These are phyloP conservation scores for Gymnopus androsaceus DNA, from an alignment of 1,284 basidiomycete genomes.

Conservation along the genomic window DNA sequence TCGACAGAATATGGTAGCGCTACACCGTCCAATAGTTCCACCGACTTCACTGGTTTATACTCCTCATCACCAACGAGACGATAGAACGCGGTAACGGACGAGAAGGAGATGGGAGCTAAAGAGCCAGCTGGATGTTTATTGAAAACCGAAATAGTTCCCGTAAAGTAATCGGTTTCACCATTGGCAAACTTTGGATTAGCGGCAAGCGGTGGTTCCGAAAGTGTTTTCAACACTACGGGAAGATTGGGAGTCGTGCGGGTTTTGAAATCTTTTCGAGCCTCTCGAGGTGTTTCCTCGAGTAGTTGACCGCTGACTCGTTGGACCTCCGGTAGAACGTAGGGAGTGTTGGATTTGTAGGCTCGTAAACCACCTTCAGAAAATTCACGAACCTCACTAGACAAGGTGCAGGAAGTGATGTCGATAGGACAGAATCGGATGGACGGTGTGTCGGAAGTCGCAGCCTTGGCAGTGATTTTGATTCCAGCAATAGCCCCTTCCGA, in stretches of 20 bases:
- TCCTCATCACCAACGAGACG: slow-evolving; percentile 33
- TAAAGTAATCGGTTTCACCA: slow-evolving; percentile 26
- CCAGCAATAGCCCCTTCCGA: slow-evolving; percentile 25
- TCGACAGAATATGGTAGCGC: slow-evolving; percentile 34
- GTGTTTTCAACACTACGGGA: slow-evolving; percentile 31
- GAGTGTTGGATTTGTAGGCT: slow-evolving; percentile 29
- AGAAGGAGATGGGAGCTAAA: slow-evolving; percentile 31
- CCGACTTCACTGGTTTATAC: slow-evolving; percentile 29
- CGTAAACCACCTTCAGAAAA: slow-evolving; percentile 37
- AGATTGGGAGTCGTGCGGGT: slow-evolving; percentile 29
- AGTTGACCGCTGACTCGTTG: slow-evolving; percentile 31
- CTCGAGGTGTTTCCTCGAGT: slow-evolving; percentile 26
- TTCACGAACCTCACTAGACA: slow-evolving; percentile 26
- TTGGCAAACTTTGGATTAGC: slow-evolving; percentile 29
- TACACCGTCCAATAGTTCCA: slow-evolving; percentile 26
- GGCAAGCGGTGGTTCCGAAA: slow-evolving; percentile 31
- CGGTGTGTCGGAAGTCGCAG: slow-evolving; percentile 32
- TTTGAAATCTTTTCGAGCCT: slow-evolving; percentile 36
- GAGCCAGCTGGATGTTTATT: slow-evolving; percentile 32
- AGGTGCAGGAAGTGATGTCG: slow-evolving; percentile 32
- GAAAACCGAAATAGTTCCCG: slow-evolving; percentile 31
- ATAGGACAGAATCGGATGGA: slow-evolving; percentile 35
- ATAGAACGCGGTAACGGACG: slow-evolving; percentile 31
- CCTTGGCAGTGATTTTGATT: slow-evolving; percentile 31
- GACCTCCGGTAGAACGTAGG: slow-evolving; percentile 32